Conservation (phyloP, 2,329 filamentous ascomycete species). For the Botrytis deweyae region DNA sequence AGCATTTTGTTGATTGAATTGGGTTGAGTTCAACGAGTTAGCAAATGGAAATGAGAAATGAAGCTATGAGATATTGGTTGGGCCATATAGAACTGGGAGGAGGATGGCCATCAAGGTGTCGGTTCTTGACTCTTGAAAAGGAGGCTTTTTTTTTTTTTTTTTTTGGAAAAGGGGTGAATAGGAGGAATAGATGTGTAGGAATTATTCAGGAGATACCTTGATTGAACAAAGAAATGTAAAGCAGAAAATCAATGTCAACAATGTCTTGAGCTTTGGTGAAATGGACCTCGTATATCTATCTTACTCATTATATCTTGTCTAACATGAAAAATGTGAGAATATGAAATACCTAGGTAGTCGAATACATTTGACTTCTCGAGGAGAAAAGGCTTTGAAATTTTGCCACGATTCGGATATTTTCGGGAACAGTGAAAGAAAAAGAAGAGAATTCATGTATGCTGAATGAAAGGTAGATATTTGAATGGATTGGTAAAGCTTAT, state of each 20-base stretch:
- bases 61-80: not conserved
- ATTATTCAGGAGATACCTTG: not conserved
- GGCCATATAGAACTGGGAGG: not conserved
- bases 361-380: not conserved
- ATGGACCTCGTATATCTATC: not conserved
- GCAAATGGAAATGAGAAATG: not conserved
- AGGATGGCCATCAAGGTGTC: not conserved
- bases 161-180: not conserved
- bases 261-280: not conserved
- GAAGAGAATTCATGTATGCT: not conserved
- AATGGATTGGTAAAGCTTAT: too few relatives aligned
- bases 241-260: not conserved
- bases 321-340: not conserved
- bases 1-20: slow-evolving; percentile 59
- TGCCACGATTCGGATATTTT: slow-evolving; percentile 11
- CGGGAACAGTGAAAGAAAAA: not conserved
- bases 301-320: not conserved
- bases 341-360: not conserved
- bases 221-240: not conserved
- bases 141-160: not conserved
- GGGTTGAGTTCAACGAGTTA: not conserved
- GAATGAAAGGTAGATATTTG: not conserved
- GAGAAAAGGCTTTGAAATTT: not conserved
- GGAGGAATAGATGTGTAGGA: not conserved
- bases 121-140: not conserved